phyloP scores from a whole-genome alignment of 345 rosid genomes.

The Durio zibethinus region DNA sequence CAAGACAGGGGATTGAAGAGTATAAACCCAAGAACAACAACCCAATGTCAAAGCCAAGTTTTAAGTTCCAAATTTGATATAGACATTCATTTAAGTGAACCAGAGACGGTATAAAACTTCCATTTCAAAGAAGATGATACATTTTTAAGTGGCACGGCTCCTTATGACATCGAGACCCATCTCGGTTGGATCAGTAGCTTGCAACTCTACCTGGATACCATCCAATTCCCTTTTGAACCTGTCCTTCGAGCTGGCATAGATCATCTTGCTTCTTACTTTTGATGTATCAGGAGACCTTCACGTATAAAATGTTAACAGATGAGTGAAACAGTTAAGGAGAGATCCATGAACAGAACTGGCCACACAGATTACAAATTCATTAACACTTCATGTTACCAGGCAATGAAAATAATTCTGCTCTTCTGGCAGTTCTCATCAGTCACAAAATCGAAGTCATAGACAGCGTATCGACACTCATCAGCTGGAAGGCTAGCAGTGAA shows the following conservation, averaged over 20 bases:
- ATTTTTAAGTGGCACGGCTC: slow-evolving; percentile 45
- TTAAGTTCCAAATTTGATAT: slow-evolving; percentile 26
- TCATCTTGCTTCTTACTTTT: slow-evolving; percentile 70
- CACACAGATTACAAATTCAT: not conserved
- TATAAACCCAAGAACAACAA: slow-evolving; percentile 15
- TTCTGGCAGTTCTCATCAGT: slow-evolving; percentile 66
- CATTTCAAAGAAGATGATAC: slow-evolving; percentile 17
- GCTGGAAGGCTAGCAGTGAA: slow-evolving; percentile 60
- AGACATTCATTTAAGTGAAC: slow-evolving; percentile 29
- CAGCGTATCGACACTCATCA: slow-evolving; percentile 67
- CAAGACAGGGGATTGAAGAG: slow-evolving; percentile 7
- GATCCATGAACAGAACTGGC: not conserved
- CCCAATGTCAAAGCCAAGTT: slow-evolving; percentile 22
- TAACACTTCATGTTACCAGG: slow-evolving; percentile 37
- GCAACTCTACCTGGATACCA: slow-evolving; percentile 64
- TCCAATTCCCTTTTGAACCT: slow-evolving; percentile 64
- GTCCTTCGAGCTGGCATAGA: slow-evolving; percentile 71
- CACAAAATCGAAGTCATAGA: slow-evolving; percentile 61
- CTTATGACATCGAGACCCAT: slow-evolving; percentile 66
- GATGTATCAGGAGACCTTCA: slow-evolving; percentile 62
- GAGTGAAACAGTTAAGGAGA: not conserved
- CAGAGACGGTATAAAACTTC: slow-evolving; percentile 17
- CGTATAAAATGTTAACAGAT: not conserved
- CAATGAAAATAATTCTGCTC: slow-evolving; percentile 64
- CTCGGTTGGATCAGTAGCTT: slow-evolving; percentile 69